phyloP scores from a whole-genome alignment of 306 rosid genomes.

The Crataegus laevigata region DNA sequence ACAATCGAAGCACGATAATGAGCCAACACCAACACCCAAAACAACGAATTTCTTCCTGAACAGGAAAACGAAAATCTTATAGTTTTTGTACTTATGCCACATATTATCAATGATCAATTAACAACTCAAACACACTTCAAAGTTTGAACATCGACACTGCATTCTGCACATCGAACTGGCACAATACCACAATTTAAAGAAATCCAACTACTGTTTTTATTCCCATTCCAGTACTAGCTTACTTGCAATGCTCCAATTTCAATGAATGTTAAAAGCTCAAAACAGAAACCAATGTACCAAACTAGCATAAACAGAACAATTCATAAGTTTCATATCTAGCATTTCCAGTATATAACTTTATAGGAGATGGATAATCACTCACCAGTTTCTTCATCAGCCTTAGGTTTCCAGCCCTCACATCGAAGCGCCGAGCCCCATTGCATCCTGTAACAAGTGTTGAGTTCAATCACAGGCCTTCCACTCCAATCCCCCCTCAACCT shows the following conservation, averaged over 20 bases:
- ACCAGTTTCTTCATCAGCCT: conserved; percentile 92
- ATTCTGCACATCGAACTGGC: not conserved
- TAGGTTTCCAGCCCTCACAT: conserved; percentile 90
- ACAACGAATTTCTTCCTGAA: not conserved
- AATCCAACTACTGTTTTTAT: not conserved
- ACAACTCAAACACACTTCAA: not conserved
- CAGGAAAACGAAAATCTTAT: not conserved
- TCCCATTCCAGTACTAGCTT: not conserved
- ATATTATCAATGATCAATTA: not conserved
- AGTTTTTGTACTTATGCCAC: not conserved
- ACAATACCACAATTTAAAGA: not conserved
- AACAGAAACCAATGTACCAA: not conserved
- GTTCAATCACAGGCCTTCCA: conserved; percentile 77
- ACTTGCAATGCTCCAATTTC: not conserved
- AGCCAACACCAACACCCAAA: not conserved
- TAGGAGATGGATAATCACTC: conserved; percentile 6
- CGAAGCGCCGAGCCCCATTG: conserved; percentile 85
- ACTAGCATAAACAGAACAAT: not conserved
- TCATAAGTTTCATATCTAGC: not conserved
- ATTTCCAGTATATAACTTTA: not conserved
- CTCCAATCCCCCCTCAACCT: conserved; percentile 94
- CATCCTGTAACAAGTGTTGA: conserved; percentile 88
- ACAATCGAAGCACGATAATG: not conserved
- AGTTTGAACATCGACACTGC: not conserved
- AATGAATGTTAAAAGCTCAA: not conserved